phyloP scores from a whole-genome alignment of 495 filamentous ascomycete genomes.

The Aspergillus egyptiacus region DNA sequence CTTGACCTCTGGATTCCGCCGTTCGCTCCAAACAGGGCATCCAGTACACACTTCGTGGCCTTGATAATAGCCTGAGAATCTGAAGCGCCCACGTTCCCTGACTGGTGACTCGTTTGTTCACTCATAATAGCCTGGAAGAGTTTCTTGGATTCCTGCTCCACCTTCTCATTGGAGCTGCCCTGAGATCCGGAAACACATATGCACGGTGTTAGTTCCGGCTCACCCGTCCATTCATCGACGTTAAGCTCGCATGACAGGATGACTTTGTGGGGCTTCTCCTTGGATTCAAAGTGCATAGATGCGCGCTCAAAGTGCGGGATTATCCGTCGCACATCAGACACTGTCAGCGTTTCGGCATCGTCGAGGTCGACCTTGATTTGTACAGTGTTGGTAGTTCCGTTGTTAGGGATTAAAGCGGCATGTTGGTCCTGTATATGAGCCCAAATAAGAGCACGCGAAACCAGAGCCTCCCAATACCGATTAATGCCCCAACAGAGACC shows the following conservation, averaged over 20 bases:
- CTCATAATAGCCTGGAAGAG: constrained; percentile 36
- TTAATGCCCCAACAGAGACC: constrained; percentile 42
- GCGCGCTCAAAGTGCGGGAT: constrained; percentile 37
- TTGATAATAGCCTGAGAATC: constrained; percentile 28
- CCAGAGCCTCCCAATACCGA: constrained; percentile 37
- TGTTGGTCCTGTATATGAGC: constrained; percentile 29
- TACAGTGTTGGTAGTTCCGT: neutral
- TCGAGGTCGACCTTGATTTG: neutral
- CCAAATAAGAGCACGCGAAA: constrained; percentile 38
- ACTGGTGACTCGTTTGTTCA: constrained; percentile 15
- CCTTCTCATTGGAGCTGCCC: constrained; percentile 20
- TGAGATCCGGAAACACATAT: constrained; percentile 25
- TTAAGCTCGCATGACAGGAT: constrained; percentile 31
- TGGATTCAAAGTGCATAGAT: constrained; percentile 33
- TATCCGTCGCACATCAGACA: constrained; percentile 26
- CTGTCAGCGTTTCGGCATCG: constrained; percentile 13
- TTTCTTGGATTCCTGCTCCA: constrained; percentile 35
- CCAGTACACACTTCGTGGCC: constrained; percentile 32
- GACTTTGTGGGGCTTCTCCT: constrained; percentile 15
- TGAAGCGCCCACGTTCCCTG: constrained; percentile 12
- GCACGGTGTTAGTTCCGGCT: constrained; percentile 32
- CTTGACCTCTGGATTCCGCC: neutral
- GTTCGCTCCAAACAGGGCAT: constrained; percentile 26
- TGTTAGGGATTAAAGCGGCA: constrained; percentile 7
- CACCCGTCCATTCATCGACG: constrained; percentile 40